Evolutionary conservation across 306 rosid genomes (phyloP).

Genomic region (Rosa persica): DNA sequence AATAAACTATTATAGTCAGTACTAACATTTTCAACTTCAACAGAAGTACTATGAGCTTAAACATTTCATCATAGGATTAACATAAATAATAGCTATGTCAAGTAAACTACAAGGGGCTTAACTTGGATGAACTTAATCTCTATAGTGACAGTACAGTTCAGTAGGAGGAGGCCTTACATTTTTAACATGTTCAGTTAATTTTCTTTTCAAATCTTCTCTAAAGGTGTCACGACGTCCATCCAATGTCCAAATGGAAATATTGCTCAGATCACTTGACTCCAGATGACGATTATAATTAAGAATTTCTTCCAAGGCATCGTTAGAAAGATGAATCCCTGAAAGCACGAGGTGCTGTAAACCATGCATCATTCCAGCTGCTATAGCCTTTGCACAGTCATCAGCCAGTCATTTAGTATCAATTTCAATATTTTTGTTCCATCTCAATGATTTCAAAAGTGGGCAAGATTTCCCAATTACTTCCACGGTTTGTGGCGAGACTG

Average conservation of each 20-base stretch:
- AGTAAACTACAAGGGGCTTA: no score
- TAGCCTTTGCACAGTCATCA: not conserved
- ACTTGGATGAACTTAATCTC: not conserved
- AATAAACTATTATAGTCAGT: no score
- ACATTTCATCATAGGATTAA: no score
- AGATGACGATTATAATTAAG: not conserved
- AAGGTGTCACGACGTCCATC: not conserved
- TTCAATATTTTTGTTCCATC: not conserved
- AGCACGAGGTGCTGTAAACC: not conserved
- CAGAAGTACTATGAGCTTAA: no score
- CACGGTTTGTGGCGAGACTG: not conserved
- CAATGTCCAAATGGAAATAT: not conserved
- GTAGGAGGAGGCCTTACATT: not conserved
- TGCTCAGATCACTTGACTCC: not conserved
- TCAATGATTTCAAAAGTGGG: not conserved
- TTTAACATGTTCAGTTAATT: not conserved
- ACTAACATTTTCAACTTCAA: no score
- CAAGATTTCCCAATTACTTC: not conserved
- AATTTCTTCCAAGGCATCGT: not conserved
- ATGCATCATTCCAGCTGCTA: not conserved
- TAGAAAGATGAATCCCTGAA: not conserved
- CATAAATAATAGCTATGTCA: no score
- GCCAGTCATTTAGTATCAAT: not conserved
- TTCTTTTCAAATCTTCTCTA: not conserved
- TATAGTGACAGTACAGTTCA: not conserved